Base-by-base conservation (phyloP, 192 early-diverging fungal species). In the Umbelopsis sp. region DNA sequence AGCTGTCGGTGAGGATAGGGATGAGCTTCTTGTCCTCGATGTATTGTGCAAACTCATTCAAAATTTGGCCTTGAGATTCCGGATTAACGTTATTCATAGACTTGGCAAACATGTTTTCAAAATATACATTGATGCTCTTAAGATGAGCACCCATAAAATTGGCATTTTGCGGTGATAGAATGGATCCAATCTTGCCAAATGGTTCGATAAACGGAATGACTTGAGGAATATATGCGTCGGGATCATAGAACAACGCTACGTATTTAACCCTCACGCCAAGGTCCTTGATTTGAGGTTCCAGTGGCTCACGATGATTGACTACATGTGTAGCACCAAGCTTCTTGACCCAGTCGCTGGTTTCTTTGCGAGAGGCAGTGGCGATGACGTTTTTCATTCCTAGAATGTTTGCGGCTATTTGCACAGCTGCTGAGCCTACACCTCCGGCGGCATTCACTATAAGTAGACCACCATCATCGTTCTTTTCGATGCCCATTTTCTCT, bases 291-390 rank as follows among this genome's bases (percentile, higher is more conserved):
- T 69, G 68, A 2, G 68, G 35, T 9, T 20, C 65, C 3, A 66
- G 44, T 9, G 13, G 9, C 5, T 66, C 68, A 12, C 49, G 68
- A 41, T 69, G 68, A 27, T 69, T 69, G 3, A 69, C 52, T 11
- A 69, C 49, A 35, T 69, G 68, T 10, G 68, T 69, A 6, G 49
- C 68, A n/a, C 68, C 68, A 3, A 49, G 68, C 8, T 46, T 44
- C 22, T 49, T 47, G 8, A 53, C 68, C 68, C 68, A 69, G 21
- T 49, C 37, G 23, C 52, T 69, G 49, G 68, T 69, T 50, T 69
- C 68, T 49, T 25, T 46, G 4, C 68, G 68, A 3, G 68, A 69
- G 11, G 68, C 68, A 25, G 68, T 69, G 25, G 68, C 68, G 3
- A 69, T 45, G 0, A 69, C 49, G 47, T 69, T 69, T 9, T 9